phyloP scores from a whole-genome alignment of 2,329 filamentous ascomycete genomes.

The Apiospora aurea region DNA sequence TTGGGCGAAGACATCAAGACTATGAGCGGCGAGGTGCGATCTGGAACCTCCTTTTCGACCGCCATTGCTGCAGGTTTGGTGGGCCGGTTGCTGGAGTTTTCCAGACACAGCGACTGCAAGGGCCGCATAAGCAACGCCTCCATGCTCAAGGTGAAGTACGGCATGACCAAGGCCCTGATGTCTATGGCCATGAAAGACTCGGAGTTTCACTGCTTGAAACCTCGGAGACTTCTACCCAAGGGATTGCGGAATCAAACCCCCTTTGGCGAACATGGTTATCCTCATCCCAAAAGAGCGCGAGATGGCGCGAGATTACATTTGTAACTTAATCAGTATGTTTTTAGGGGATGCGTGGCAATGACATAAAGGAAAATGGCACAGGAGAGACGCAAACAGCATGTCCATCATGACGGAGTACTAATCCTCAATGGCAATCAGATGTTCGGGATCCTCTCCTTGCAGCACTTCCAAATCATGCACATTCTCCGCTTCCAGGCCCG shows the following conservation, averaged over 20 bases:
- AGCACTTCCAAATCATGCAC: neutral
- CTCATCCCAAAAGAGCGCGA: neutral
- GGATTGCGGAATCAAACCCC: neutral
- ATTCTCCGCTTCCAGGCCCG: neutral
- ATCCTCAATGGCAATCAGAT: neutral
- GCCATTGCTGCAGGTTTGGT: neutral
- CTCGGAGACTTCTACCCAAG: neutral
- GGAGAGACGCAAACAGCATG: neutral
- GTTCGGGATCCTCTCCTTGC: neutral
- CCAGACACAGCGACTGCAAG: neutral
- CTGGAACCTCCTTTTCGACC: neutral
- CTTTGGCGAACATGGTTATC: neutral
- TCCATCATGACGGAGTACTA: neutral
- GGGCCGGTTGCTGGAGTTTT: neutral
- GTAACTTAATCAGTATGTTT: neutral
- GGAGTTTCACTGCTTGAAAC: neutral
- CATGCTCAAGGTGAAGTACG: neutral
- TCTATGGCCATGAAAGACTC: neutral
- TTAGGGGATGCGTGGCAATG: neutral
- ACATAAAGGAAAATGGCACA: neutral
- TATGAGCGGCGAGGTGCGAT: neutral
- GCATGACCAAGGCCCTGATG: neutral
- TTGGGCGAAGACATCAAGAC: neutral
- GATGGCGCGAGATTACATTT: neutral
- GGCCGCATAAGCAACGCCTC: neutral